Percentiles rank a stretch among this genome's conserved stretches.
Evolutionary conservation across 306 rosid genomes (phyloP).

Genomic region (Medicago arabica): DNA sequence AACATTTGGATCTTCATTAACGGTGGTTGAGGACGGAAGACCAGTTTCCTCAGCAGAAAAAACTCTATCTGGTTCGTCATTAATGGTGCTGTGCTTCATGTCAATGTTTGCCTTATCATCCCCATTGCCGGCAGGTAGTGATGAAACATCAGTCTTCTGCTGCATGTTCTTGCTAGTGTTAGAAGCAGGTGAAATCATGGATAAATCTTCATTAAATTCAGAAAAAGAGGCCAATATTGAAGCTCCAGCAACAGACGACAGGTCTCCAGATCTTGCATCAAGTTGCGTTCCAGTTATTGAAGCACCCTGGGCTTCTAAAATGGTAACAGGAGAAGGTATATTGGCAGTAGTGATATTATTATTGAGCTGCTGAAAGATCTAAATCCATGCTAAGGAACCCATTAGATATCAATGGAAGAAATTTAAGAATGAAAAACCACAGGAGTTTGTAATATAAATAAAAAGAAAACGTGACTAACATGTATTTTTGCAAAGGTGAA

Average conservation of each 20-base stretch:
- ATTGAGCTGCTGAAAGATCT: slow-evolving; percentile 88
- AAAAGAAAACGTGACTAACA: slow-evolving; percentile 30
- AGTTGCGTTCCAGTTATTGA: slow-evolving; percentile 71
- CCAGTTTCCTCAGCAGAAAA: slow-evolving; percentile 58
- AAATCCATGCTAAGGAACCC: slow-evolving; percentile 54
- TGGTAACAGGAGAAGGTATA: slow-evolving; percentile 65
- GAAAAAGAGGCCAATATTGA: slow-evolving; percentile 91
- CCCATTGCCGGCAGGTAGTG: slow-evolving; percentile 57
- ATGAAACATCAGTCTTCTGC: slow-evolving; percentile 57
- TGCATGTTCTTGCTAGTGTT: slow-evolving; percentile 63
- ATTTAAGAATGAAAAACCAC: slow-evolving; percentile 17
- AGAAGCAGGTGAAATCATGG: slow-evolving; percentile 65
- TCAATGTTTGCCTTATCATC: slow-evolving; percentile 59
- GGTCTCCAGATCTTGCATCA: slow-evolving; percentile 86
- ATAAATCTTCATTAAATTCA: slow-evolving; percentile 64
- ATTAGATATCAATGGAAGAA: slow-evolving; percentile 19
- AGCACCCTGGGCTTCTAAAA: slow-evolving; percentile 83
- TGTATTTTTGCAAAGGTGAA: slow-evolving; percentile 1
- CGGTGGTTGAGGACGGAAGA: slow-evolving; percentile 53
- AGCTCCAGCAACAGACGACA: slow-evolving; percentile 89
- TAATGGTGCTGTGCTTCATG: slow-evolving; percentile 56
- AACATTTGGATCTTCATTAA: slow-evolving; percentile 60
- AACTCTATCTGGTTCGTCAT: slow-evolving; percentile 55
- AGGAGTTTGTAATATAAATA: neutral
- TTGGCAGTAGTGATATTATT: slow-evolving; percentile 61